Base-by-base conservation (phyloP, 2,329 filamentous ascomycete genomes). In the Claviceps sp. region DNA sequence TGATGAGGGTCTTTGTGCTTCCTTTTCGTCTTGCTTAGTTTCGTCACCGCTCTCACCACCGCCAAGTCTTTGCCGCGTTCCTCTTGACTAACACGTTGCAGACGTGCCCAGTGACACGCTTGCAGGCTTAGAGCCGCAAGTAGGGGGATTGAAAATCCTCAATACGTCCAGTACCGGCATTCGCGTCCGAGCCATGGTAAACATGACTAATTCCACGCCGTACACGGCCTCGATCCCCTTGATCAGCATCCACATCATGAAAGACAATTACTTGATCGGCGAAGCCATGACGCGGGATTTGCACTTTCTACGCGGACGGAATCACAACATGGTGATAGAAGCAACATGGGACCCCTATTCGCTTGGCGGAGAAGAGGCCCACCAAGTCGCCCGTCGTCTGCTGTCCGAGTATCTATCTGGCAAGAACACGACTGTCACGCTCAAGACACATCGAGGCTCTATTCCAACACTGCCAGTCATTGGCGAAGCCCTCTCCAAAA, bases 341-440 rank as follows among this genome's bases (percentile, higher is more conserved):
- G 85, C 83, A 1, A 74, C 77, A 1, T 97, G 89, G 88, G 79
- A 86, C 57, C 90, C 90, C 0, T 66, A 72, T 3, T 51, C 54
- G 2, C 75, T 78, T 53, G 79, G 82, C 39, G 88, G 86, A 9
- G 59, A 73, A n/a, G 63, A 73, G 50, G 86, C 80, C 2, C 74
- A 73, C 44, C 65, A 71, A 29, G 74, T 83, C 55, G 89, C 86
- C 2, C 76, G 80, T 50, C 78, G 89, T 46, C 71, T 96, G 20
- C 68, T 97, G 9, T 95, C 88, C 2, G 81, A 87, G 59, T 97
- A 93, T 61, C 72, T 96, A 11, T 97, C 90, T 3, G 89, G 89
- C 8, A 83, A 78, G 64, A 96, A 97, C 68, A 89, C 86, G 1
- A 88, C 81, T 20, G 68, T 97, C 45, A 86, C 82, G 0, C 67